Conservation (phyloP, 2,329 filamentous ascomycete genomes). For the Aspergillus sclerotialis region DNA sequence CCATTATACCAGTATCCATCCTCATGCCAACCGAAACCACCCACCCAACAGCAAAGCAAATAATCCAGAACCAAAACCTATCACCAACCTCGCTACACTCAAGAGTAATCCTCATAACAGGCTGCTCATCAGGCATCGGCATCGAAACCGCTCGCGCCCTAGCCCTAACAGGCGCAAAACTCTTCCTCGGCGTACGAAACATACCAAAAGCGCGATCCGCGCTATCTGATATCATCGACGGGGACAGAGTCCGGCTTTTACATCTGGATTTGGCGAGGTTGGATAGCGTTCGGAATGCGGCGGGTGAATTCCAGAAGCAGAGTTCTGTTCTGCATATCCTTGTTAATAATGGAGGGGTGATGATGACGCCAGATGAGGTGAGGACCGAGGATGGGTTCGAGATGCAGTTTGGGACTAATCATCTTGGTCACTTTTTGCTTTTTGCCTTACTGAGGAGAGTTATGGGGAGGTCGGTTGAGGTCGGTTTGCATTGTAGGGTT, state of each 20-base stretch:
- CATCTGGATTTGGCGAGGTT: constrained; percentile 28
- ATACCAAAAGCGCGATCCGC: constrained; percentile 24
- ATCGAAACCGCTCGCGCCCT: constrained; percentile 35
- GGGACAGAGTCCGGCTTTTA: constrained; percentile 20
- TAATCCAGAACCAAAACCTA: no score
- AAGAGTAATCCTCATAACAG: constrained; percentile 35
- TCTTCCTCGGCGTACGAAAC: constrained; percentile 32
- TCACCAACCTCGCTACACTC: no score
- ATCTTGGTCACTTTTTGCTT: constrained; percentile 26
- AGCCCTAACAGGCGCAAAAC: constrained; percentile 27
- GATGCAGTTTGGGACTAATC: constrained; percentile 27
- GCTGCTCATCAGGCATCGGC: constrained; percentile 32
- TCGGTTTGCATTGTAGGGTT: constrained; percentile 39
- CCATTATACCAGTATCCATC: no score
- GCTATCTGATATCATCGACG: constrained; percentile 15
- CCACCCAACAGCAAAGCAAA: no score
- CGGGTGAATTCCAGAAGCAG: constrained; percentile 3
- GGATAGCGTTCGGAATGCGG: constrained; percentile 19
- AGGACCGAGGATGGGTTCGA: constrained; percentile 27
- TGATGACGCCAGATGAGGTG: constrained; percentile 5
- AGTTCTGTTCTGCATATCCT: constrained; percentile 6
- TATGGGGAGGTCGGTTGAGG: constrained; percentile 14
- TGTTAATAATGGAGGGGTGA: constrained; percentile 9
- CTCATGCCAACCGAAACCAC: no score
- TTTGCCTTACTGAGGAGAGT: constrained; percentile 19